Percentiles rank a stretch among this genome's conserved stretches.
Conservation (phyloP, 495 filamentous ascomycete species). For the Pyrenopolyporus hunteri region DNA sequence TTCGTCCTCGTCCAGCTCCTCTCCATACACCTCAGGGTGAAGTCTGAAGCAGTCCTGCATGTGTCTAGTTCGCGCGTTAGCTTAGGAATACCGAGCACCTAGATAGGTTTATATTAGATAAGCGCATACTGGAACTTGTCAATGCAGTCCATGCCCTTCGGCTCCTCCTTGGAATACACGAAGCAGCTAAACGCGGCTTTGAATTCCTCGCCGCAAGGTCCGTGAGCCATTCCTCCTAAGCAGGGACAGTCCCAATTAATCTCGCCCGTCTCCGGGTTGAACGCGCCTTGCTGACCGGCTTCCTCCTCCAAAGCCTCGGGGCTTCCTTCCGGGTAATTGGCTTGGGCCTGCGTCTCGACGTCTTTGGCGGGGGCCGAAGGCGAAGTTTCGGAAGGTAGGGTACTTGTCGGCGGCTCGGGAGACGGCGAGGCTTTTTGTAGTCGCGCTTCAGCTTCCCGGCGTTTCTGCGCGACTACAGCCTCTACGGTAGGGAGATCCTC, state of each 20-base stretch:
- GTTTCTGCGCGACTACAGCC: constrained; percentile 58
- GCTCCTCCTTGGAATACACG: constrained; percentile 89
- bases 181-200: constrained; percentile 96
- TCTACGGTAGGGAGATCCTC: constrained; percentile 57
- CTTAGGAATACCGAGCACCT: not conserved
- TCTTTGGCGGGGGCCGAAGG: constrained; percentile 32
- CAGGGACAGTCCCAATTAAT: constrained; percentile 99
- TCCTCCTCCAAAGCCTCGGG: constrained; percentile 76
- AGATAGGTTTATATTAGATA: not conserved
- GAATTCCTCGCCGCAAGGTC: constrained; percentile 95
- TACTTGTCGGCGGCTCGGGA: constrained; percentile 32
- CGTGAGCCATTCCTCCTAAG: constrained; percentile 95
- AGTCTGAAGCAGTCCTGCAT: constrained; percentile 98
- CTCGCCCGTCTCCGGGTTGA: constrained; percentile 97
- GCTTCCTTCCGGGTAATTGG: constrained; percentile 30
- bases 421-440: constrained; percentile 32
- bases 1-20: constrained; percentile 90
- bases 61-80: constrained; percentile 58
- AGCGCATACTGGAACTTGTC: constrained; percentile 89
- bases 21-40: constrained; percentile 89
- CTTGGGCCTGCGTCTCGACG: constrained; percentile 24
- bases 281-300: constrained; percentile 84
- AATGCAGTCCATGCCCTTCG: constrained; percentile 99
- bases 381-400: constrained; percentile 26
- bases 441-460: constrained; percentile 46